These are phyloP conservation scores for Larix kaempferi DNA, from an alignment of 75 land plant species.

Conservation along the genomic window DNA sequence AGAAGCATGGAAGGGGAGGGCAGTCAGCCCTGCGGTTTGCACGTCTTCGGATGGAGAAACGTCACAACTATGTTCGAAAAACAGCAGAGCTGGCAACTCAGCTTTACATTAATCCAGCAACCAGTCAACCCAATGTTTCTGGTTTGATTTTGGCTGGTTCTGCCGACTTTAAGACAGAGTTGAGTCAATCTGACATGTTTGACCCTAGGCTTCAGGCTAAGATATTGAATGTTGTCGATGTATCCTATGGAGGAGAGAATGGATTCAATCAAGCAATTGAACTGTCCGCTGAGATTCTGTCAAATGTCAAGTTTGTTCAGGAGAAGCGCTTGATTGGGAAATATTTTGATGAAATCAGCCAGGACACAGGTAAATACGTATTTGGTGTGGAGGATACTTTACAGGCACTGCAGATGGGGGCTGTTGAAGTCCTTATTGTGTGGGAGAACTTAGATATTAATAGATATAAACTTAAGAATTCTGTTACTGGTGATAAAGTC, in stretches of 20 bases:
- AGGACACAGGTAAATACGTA: constrained; percentile 69
- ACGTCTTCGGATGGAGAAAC: constrained; percentile 65
- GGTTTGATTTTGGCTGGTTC: constrained; percentile 49
- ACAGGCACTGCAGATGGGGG: constrained; percentile 70
- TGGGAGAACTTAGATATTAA: constrained; percentile 43
- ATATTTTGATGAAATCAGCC: constrained; percentile 69
- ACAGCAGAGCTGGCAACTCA: constrained; percentile 61
- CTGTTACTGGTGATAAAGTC: constrained; percentile 42
- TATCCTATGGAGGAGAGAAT: constrained; percentile 61
- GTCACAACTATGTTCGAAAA: constrained; percentile 69
- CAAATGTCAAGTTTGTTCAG: constrained; percentile 71
- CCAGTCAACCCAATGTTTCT: constrained; percentile 57
- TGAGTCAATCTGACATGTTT: constrained; percentile 86
- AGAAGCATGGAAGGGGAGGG: constrained; percentile 79
- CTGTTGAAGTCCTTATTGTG: constrained; percentile 47
- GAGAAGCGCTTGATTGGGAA: constrained; percentile 65
- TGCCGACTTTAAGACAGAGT: constrained; percentile 64
- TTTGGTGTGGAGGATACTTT: constrained; percentile 64
- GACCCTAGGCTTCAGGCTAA: constrained; percentile 76
- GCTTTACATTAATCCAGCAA: constrained; percentile 60
- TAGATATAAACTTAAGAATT: constrained; percentile 46
- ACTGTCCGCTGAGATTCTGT: constrained; percentile 48
- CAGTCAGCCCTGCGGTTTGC: constrained; percentile 75
- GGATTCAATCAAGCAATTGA: constrained; percentile 69
- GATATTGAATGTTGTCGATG: constrained; percentile 66